A percentile compares a stretch with the other conserved stretches of the same genome.
These are phyloP conservation scores for Sporothrix brunneoviolacea DNA, from an alignment of 2,329 filamentous ascomycete genomes.

Conservation along the genomic window DNA sequence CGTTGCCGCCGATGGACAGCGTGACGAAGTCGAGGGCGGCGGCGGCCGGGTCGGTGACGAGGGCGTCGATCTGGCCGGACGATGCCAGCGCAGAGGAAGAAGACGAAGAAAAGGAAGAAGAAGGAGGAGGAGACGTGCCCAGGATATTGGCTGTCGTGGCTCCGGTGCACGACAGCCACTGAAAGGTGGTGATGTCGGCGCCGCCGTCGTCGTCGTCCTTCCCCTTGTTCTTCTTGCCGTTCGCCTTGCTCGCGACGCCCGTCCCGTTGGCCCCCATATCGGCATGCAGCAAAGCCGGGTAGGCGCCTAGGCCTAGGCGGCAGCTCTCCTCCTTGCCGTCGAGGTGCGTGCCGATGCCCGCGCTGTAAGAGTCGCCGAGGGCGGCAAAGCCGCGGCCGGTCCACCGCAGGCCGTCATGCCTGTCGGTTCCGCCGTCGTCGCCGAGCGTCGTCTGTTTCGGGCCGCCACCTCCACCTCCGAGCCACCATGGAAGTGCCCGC, in stretches of 20 bases:
- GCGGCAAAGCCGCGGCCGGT: conserved; percentile 29
- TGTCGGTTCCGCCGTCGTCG: conserved; percentile 16
- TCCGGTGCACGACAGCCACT: conserved; percentile 42
- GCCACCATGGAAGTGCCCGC: too few species aligned
- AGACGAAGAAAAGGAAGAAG: background rate
- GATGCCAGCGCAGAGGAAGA: conserved; percentile 5
- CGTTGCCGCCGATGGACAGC: conserved; percentile 42
- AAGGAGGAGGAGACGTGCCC: background rate
- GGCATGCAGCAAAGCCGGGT: conserved; percentile 33
- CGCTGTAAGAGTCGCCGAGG: conserved; percentile 39
- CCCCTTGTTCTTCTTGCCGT: background rate
- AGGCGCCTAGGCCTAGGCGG: conserved; percentile 35
- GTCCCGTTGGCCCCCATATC: conserved; percentile 27
- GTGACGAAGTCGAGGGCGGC: conserved; percentile 34
- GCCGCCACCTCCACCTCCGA: too few species aligned
- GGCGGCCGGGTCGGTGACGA: conserved; percentile 27
- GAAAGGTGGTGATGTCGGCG: conserved; percentile 26
- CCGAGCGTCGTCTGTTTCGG: conserved; percentile 13
- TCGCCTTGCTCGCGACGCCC: background rate
- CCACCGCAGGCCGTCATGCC: conserved; percentile 7
- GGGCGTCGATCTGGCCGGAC: conserved; percentile 36
- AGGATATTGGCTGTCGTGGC: conserved; percentile 36
- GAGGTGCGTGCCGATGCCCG: conserved; percentile 40
- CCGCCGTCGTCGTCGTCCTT: conserved; percentile 19
- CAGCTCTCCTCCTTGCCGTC: conserved; percentile 36